phyloP scores from a whole-genome alignment of 495 filamentous ascomycete species.

The Penicillium alfredii region DNA sequence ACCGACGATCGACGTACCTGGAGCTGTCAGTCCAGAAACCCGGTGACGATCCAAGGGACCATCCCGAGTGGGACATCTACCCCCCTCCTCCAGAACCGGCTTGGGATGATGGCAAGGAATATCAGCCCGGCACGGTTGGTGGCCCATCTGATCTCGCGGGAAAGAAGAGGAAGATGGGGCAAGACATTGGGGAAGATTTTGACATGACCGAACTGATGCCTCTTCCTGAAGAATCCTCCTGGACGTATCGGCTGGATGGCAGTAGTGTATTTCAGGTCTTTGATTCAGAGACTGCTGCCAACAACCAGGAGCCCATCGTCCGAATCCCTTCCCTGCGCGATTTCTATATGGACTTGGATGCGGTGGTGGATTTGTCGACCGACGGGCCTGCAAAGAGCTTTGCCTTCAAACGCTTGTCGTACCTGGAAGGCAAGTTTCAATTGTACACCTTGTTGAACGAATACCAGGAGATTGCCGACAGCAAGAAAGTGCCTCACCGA shows the following conservation, averaged over 20 bases:
- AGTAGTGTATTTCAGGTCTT: constrained; percentile 90
- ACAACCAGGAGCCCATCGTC: constrained; percentile 61
- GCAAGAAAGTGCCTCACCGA: constrained; percentile 91
- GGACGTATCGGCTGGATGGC: constrained; percentile 74
- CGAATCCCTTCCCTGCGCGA: constrained; percentile 83
- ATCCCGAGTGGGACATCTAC: constrained; percentile 79
- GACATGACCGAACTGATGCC: constrained; percentile 68
- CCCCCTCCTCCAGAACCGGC: constrained; percentile 84
- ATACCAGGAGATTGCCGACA: constrained; percentile 96
- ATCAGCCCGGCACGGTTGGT: constrained; percentile 17
- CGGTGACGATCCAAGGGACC: constrained; percentile 80
- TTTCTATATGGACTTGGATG: constrained; percentile 92
- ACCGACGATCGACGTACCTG: constrained; percentile 86
- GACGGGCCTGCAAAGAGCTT: constrained; percentile 97
- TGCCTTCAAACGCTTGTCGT: constrained; percentile 88
- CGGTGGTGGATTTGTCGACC: constrained; percentile 74
- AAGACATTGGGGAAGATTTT: constrained; percentile 90
- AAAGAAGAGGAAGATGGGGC: constrained; percentile 75
- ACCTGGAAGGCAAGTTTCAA: constrained; percentile 94
- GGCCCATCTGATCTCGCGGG: constrained; percentile 19
- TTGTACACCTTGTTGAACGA: constrained; percentile 88
- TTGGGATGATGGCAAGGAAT: constrained; percentile 69
- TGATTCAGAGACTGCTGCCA: constrained; percentile 52
- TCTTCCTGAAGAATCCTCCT: constrained; percentile 55
- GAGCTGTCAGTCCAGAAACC: constrained; percentile 75